Base-by-base conservation (phyloP, 1,284 basidiomycete genomes). In the Ustilago xerochloae region DNA sequence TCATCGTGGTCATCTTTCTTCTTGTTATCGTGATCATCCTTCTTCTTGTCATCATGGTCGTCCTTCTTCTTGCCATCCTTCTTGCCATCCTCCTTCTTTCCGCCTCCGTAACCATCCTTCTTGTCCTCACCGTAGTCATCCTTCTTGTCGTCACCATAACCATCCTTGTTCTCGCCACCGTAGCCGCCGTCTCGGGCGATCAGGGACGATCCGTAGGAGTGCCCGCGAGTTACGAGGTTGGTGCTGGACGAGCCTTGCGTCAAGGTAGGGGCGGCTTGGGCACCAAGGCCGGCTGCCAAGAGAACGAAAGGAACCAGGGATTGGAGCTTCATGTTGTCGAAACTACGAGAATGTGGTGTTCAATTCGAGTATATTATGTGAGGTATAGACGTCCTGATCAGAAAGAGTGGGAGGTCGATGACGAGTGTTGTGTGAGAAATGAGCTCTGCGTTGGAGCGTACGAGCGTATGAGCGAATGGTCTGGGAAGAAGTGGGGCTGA, bases 291-390 rank as follows among this genome's bases (percentile, higher is more conserved):
- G 6, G 52, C 51, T 29, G 68, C 68, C n/a, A 71, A 33, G 13
- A 71, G 43, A 7, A 66, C 55, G 29, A 71, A 66, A 2, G 68
- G 46, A 13, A 66, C 51, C 13, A 71, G 41, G 15, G 59, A 49
- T 26, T 71, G 68, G 28, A 63, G 30, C 55, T 71, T 71, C 68
- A 71, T 71, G 15, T 6, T 55, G 50, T 20, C 12, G 26, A 47
- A 29, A 13, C 22, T 26, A 26, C n/a, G 26, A 47, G 7, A 22
- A 2, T n/a, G n/a, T n/a, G n/a, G n/a, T 22, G 4, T 36, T 50
- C 20, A 18, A 10, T 24, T 5, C 33, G 26, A 26, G 10, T 22
- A 22, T 36, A 6, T 36, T 12, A 36, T 12, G 35, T n/a, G 35
- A n/a, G 4, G 15, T 36, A n/a, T 36, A 36, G 35, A 36, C 35